A percentile compares a stretch with the other conserved stretches of the same genome.
These are phyloP conservation scores for Erodium maritimum DNA, from an alignment of 345 rosid species.

Conservation along the genomic window DNA sequence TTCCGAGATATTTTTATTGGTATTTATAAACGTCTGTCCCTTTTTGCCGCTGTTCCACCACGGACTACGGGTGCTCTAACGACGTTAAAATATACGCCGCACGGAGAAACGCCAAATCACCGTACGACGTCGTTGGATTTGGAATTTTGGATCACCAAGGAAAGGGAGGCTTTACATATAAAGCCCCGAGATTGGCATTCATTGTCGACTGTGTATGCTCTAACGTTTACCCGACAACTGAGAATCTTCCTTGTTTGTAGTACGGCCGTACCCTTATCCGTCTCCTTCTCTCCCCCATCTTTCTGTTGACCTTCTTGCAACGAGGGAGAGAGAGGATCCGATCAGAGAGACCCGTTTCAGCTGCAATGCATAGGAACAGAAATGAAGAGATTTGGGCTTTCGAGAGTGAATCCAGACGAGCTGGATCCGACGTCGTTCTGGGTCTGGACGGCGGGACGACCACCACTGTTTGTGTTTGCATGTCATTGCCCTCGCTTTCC, in stretches of 20 bases:
- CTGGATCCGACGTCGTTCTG: constrained; percentile 10
- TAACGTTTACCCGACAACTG: too few species aligned
- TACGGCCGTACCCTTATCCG: neutral
- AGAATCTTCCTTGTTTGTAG: neutral
- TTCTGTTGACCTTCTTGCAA: neutral
- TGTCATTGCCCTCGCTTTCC: constrained; percentile 13
- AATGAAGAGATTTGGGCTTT: constrained; percentile 27
- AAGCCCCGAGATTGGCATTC: too few species aligned
- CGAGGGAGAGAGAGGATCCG: neutral
- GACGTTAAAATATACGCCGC: too few species aligned
- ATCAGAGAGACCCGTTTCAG: neutral
- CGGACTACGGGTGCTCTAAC: too few species aligned
- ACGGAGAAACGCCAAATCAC: too few species aligned
- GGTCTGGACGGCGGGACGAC: constrained; percentile 27
- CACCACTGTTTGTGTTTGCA: constrained; percentile 26
- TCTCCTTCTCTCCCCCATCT: neutral
- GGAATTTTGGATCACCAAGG: too few species aligned
- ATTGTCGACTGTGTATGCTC: too few species aligned
- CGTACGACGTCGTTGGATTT: too few species aligned
- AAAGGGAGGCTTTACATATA: too few species aligned
- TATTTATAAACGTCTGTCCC: too few species aligned
- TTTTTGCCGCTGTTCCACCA: too few species aligned
- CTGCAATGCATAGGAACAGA: constrained; percentile 12
- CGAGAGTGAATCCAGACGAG: constrained; percentile 5
- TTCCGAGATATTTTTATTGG: too few species aligned